Evolutionary conservation across 2,329 filamentous ascomycete genomes (phyloP), one percentile per base, ranked within the genome.

Genomic region (Fusarium euwallaceae): DNA sequence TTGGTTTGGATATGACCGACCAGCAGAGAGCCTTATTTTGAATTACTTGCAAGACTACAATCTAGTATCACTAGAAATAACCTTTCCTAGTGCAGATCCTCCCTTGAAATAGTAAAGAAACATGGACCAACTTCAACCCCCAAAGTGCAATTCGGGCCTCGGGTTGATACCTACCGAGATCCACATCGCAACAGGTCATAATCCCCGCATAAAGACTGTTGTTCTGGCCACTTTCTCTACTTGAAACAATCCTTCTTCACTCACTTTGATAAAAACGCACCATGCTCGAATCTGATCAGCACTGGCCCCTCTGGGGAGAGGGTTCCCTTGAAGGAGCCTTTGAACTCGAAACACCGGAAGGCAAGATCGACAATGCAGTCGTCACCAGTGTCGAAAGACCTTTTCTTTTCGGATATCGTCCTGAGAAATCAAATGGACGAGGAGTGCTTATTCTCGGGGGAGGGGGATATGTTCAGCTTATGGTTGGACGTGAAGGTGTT

Each of bases 401-500:
- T 3, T 73, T 70, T 36, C 58, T 78, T 1, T 76, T 78, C 22
- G 76, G 76, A 24, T 78, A 76, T 10, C 53, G 62, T 0, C 76
- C 76, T 0, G 39, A 41, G 0, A 74, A 70, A 0, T 22, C 76
- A 0, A 78, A 78, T 4, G 74, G 76, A 0, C 72, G 74, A 1
- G 76, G 76, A 0, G 60, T 77, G 1, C 65, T 78, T 0, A 36
- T 78, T 39, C 65, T 78, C 0, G 76, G 69, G 2, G 76, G 76
- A 0, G 76, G 76, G 3, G 76, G 76, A 0, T 78, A 78, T 6
- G 61, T 77, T 0, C 55, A 78, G 17, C 69, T 78, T 20, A 77
- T 78, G 73, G 71, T 77, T 9, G 75, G 74, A 1, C 72, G 73
- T 4, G 76, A 78, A 56, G 76, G 76, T 3, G 17, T 77, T 32